Percentiles rank a stretch among this genome's conserved stretches.
These are phyloP conservation scores for Talaromyces sp. DNA, from an alignment of 2,329 filamentous ascomycete genomes.

Conservation along the genomic window DNA sequence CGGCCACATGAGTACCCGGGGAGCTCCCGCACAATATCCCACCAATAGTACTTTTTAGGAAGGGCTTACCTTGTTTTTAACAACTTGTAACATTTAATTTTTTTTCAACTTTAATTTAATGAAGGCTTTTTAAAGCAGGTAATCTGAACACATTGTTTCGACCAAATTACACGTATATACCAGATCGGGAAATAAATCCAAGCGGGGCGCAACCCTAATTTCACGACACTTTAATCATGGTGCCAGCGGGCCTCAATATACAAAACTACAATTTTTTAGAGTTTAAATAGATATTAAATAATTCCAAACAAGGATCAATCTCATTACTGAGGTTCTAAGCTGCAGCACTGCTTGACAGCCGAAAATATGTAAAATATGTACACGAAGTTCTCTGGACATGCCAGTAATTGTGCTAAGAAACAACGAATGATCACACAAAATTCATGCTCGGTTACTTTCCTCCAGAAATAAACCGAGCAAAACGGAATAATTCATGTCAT, in stretches of 20 bases:
- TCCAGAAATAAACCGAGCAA: background rate
- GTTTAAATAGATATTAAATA: background rate
- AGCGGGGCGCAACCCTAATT: background rate
- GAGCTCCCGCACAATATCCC: background rate
- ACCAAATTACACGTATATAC: background rate
- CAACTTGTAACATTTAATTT: background rate
- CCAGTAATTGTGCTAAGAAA: conserved; percentile 1
- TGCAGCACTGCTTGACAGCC: background rate
- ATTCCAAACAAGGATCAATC: background rate
- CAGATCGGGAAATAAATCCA: background rate
- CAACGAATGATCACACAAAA: background rate
- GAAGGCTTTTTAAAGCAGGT: background rate
- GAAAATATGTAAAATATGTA: background rate
- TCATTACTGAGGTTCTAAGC: background rate
- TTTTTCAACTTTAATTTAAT: background rate
- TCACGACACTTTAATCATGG: background rate
- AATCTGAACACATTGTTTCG: background rate
- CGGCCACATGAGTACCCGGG: background rate
- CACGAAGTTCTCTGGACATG: background rate
- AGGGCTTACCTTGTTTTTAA: background rate
- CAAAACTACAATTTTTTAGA: background rate
- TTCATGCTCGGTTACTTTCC: background rate
- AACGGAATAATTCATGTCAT: background rate
- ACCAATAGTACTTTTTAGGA: background rate
- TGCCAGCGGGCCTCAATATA: background rate